Base-by-base conservation (phyloP, 306 rosid genomes). In the Dalbergia cochinchinensis region DNA sequence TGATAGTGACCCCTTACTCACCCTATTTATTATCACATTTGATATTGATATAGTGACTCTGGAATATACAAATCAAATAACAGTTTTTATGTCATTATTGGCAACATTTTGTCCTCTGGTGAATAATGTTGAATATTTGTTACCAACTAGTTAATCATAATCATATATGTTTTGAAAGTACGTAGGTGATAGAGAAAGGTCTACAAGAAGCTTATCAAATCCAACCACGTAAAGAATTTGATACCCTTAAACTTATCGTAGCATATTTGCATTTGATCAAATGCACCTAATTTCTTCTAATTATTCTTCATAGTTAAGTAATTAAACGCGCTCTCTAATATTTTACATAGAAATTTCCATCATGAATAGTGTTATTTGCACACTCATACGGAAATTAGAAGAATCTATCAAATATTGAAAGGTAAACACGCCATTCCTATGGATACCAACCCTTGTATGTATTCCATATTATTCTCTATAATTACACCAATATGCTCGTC, bases 241-340 rank as follows among this genome's bases (percentile, higher is more conserved):
- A 47, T 48, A 19, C 63, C 41, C 20, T 20, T 47, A 2, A 42
- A 44, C 19, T 67, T 57, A 11, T 66, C 11, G 20, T 48, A 16
- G 41, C 31, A 33, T 42, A 54, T 41, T 55, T 59, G 13, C 39
- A 12, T 31, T 60, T 15, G 18, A 50, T 71, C 57, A 61, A 70
- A 45, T 35, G 51, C 8, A n/a, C 5, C 20, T 67, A 11, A 11
- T 78, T 26, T 69, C 6, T 48, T 62, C 65, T 47, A 68, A 31
- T 62, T 45, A 65, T 57, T 73, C 77, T 79, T 84, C 42, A 0
- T 53, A 69, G 59, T 53, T 53, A 83, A 67, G 77, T 54, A 11
- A 54, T 9, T 59, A 67, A 68, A 83, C 77, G 5, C 61, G 58
- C 68, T 35, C 77, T 65, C 33, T 16, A 22, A 47, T 58, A 69